Evolutionary conservation across 805 yeast species (phyloP), one percentile per base, ranked within the genome.

Genomic region (Kodamaea sagamina): DNA sequence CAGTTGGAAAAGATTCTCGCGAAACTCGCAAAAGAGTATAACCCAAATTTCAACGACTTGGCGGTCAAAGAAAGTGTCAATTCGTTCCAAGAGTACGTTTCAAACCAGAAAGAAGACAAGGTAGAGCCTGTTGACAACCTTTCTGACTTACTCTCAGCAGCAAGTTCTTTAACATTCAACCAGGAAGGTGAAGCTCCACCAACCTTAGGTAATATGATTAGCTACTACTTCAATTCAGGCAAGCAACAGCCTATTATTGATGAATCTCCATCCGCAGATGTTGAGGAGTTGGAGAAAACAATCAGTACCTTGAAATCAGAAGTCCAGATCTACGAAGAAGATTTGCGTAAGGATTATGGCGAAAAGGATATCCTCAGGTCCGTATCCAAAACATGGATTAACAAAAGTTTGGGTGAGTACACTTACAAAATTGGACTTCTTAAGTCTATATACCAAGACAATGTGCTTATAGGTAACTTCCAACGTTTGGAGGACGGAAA

Each of bases 1-100:
- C 44, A 39, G 3, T 58, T 84, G 44, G 83, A 79, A 47, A 36
- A 43, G 2, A 71, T 85, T 12, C 57, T 88, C 39, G 60, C 63
- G 2, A 62, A 63, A 4, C 67, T 90, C 63, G 60, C 71, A 6
- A 56, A 68, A 2, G 75, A 77, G n/a, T 89, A 86, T 62, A 87
- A 89, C 53, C 87, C 86, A 37, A 85, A 89, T 54, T 79, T 89
- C 65, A 89, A 90, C 58, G 97, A 90, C 63, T 79, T 81, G 6
- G 95, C 90, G 0, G 97, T 90, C 13, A 88, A 88, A 59, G 75
- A 71, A 15, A 82, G 90, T 1, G 82, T 89, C 12, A 67, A 75
- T 13, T 66, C 68, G 0, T 84, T 62, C 56, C 78, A 76, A 35
- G 74, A 78, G 48, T 72, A 75, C 50, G 51, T 62, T 6, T 73